These are phyloP conservation scores for Parathielavia hyrcaniae DNA, from an alignment of 495 filamentous ascomycete species.

Conservation along the genomic window DNA sequence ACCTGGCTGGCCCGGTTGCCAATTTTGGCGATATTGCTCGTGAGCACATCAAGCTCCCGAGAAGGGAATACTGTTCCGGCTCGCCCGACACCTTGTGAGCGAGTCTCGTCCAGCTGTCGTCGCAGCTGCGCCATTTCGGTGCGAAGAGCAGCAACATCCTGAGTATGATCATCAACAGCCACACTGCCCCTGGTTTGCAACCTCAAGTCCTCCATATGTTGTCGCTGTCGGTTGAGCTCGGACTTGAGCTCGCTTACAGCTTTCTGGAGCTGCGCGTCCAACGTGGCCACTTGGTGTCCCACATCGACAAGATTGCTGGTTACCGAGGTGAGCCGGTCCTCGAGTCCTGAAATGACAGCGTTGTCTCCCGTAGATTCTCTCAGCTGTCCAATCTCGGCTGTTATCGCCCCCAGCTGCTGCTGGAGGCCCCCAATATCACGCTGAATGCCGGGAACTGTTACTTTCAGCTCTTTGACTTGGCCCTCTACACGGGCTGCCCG, in stretches of 20 bases:
- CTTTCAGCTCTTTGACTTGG: constrained; percentile 25
- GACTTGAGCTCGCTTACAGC: constrained; percentile 6
- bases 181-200: constrained; percentile 1
- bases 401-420: constrained; percentile 23
- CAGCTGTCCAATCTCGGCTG: constrained; percentile 19
- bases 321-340: constrained; percentile 15
- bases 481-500: constrained; percentile 25
- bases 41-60: constrained; percentile 37
- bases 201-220: constrained; percentile 13
- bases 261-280: not conserved
- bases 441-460: constrained; percentile 14
- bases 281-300: not conserved
- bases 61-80: constrained; percentile 22
- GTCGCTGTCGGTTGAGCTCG: constrained; percentile 4
- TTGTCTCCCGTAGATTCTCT: constrained; percentile 13
- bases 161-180: constrained; percentile 2
- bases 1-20: constrained; percentile 36
- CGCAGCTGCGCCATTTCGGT: constrained; percentile 24
- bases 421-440: constrained; percentile 16
- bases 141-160: constrained; percentile 19
- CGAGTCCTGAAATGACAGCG: constrained; percentile 14
- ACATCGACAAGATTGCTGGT: constrained; percentile 3
- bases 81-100: constrained; percentile 11
- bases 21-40: constrained; percentile 34
- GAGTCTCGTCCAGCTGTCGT: constrained; percentile 27